Evolutionary conservation across 192 early-diverging fungal species (phyloP).

Genomic region (Entomortierella lignicola): DNA sequence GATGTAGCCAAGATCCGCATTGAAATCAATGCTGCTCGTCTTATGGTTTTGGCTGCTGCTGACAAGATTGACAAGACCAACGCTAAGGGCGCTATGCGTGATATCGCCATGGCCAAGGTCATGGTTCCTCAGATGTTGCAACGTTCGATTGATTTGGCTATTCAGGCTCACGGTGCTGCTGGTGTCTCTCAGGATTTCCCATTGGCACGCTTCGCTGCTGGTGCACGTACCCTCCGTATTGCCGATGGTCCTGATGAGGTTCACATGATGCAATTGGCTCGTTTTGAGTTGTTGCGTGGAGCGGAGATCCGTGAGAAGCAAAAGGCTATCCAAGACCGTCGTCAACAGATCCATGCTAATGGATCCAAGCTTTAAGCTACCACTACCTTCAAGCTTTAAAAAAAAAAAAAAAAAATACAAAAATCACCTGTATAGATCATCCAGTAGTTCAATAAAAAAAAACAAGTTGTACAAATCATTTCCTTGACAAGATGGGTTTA

Average conservation of each 20-base stretch:
- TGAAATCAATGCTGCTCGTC: constrained; percentile 90
- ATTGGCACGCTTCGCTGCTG: constrained; percentile 85
- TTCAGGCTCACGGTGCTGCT: constrained; percentile 94
- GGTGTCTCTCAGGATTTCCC: constrained; percentile 90
- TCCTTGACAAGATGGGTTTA: too few species aligned
- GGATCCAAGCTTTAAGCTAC: constrained; percentile 29
- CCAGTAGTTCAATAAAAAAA: too few species aligned
- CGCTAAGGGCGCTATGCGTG: constrained; percentile 89
- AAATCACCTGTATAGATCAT: too few species aligned
- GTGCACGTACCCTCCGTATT: constrained; percentile 84
- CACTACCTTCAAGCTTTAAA: background rate
- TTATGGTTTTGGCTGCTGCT: constrained; percentile 95
- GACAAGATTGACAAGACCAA: constrained; percentile 89
- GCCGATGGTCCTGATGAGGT: constrained; percentile 97
- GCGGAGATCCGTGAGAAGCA: constrained; percentile 51
- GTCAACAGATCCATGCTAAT: constrained; percentile 37
- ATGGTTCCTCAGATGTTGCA: constrained; percentile 84
- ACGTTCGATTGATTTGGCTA: constrained; percentile 87
- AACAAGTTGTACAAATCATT: too few species aligned
- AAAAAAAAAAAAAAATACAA: too few species aligned
- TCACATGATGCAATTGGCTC: constrained; percentile 86
- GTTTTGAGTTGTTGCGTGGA: constrained; percentile 73
- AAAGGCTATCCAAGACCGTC: constrained; percentile 21
- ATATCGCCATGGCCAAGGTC: constrained; percentile 98
- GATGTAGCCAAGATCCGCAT: constrained; percentile 90